Percentiles rank a stretch among this genome's conserved stretches.
Evolutionary conservation across 2,329 filamentous ascomycete genomes (phyloP).

Genomic region (Xylaria sp.): DNA sequence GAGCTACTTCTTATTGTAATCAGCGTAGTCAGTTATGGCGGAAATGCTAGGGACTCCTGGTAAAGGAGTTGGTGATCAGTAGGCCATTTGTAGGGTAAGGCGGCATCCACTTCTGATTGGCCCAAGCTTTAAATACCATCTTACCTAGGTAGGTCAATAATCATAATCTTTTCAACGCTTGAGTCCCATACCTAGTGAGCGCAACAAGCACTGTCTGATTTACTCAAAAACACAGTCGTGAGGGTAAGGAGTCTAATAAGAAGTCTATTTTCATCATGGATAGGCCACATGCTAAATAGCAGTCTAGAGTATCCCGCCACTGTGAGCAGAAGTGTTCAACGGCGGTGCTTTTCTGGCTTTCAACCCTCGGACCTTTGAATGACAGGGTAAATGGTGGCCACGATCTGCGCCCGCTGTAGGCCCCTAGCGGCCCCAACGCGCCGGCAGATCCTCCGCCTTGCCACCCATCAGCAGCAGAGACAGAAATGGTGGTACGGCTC

Average conservation of each 20-base stretch:
- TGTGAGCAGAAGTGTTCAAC: background rate
- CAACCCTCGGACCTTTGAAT: background rate
- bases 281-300: background rate
- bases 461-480: conserved; percentile 3
- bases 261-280: background rate
- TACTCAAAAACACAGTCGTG: background rate
- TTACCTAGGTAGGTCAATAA: conserved; percentile 24
- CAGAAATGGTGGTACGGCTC: background rate
- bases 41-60: too few relatives aligned
- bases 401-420: conserved; percentile 25
- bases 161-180: conserved; percentile 17
- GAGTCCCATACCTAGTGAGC: background rate
- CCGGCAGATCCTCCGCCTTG: conserved; percentile 5
- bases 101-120: conserved; percentile 21
- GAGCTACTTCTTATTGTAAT: background rate
- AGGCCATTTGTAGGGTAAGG: background rate
- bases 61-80: background rate
- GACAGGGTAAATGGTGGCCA: conserved; percentile 23
- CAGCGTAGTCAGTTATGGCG: too few relatives aligned
- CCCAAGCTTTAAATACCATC: conserved; percentile 20
- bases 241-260: background rate
- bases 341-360: background rate
- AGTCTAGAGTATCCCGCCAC: background rate
- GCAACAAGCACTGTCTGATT: conserved; percentile 3
- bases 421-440: conserved; percentile 20